Base-by-base conservation (phyloP, 257 asterid genomes). In the Gardenia jasminoides region DNA sequence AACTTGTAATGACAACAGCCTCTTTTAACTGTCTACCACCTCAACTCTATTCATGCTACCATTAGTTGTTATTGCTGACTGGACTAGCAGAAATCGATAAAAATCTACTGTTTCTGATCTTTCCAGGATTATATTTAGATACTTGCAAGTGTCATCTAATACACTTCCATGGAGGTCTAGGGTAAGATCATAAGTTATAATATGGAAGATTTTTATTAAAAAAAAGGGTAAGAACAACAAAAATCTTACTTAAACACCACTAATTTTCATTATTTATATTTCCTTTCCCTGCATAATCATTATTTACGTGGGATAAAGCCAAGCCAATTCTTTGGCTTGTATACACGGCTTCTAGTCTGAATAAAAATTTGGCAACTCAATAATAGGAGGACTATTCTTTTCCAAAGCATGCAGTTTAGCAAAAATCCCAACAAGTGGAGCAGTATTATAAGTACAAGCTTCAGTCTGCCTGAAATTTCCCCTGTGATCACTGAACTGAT, bases 371-470 rank as follows among this genome's bases (percentile, higher is more conserved):
- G 61, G 48, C 2, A 31, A 7, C 28, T 30, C 24, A 1, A 61
- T 30, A 68, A 59, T 59, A 59, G 43, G 50, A 17, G 80, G 79
- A 73, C 36, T 56, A 44, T 44, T 81, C 46, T 52, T 77, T 47
- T 81, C 83, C 12, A 84, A 16, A 13, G 85, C 83, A 66, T 83
- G 33, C 33, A 94, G 16, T 76, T 83, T 88, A 13, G 97, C 97
- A 46, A 94, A 92, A 44, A 89, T 82, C 15, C 97, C 98, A 7
- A 92, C 92, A 61, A 94, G 77, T 1, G 97, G 94, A 0, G 98
- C 97, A 0, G 92, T 89, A 66, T 91, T 94, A 39, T 94, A 94
- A 15, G 94, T 90, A 72, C 97, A 92, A 70, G 97, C 94, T 84
- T 94, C 98, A 3, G 97, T 87, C 66, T 94, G 97, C 80, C 86